Conservation (phyloP, 2,329 filamentous ascomycete genomes). For the Trichophyton rubrum region DNA sequence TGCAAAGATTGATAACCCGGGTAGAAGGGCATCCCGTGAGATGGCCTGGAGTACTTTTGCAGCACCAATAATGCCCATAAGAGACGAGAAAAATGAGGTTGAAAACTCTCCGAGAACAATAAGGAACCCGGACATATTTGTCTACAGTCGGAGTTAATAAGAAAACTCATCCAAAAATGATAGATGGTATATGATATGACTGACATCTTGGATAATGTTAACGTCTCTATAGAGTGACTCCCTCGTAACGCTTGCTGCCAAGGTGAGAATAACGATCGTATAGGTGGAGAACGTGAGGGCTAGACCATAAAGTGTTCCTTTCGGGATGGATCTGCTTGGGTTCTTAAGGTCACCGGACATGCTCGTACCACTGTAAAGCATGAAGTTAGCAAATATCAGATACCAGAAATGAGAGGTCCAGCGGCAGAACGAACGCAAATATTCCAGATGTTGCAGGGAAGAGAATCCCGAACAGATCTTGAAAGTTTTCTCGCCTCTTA, state of each 20-base stretch:
- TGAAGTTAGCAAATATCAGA: constrained; percentile 40
- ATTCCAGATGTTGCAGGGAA: constrained; percentile 59
- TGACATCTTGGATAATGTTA: constrained; percentile 63
- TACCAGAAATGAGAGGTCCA: constrained; percentile 32
- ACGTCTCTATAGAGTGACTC: constrained; percentile 60
- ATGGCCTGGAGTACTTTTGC: constrained; percentile 77
- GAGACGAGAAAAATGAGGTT: constrained; percentile 68
- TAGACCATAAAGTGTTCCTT: constrained; percentile 69
- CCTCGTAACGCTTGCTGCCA: constrained; percentile 65
- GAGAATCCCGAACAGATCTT: constrained; percentile 72
- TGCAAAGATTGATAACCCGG: constrained; percentile 60
- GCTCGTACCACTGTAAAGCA: constrained; percentile 51
- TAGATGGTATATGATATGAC: constrained; percentile 12
- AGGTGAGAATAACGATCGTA: constrained; percentile 60
- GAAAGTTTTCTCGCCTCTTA: constrained; percentile 55
- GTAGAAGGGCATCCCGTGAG: constrained; percentile 64
- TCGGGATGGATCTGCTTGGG: constrained; percentile 72
- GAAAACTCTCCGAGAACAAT: constrained; percentile 73
- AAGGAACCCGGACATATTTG: constrained; percentile 60
- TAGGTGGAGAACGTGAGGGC: constrained; percentile 65
- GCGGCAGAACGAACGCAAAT: constrained; percentile 36
- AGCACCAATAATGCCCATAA: constrained; percentile 79
- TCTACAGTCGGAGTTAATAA: constrained; percentile 27
- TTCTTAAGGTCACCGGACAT: constrained; percentile 81
- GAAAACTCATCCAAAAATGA: background rate